phyloP scores from a whole-genome alignment of 2,329 filamentous ascomycete species.

The Nothophaeocryptopus gaeumannii region DNA sequence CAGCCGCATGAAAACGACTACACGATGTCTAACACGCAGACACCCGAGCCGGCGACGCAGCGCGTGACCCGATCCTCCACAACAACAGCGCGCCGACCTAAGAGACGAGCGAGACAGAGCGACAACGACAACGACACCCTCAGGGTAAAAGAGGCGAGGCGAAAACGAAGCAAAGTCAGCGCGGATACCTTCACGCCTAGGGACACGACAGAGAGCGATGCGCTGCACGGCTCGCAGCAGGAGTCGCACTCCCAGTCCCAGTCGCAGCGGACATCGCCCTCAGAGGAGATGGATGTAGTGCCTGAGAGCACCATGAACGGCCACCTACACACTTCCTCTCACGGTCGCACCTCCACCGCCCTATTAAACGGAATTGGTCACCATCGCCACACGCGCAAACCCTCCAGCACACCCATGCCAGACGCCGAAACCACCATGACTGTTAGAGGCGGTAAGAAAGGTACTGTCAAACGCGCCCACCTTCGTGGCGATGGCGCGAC shows the following conservation, averaged over 20 bases:
- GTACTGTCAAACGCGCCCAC: conserved; percentile 25
- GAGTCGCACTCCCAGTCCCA: not conserved
- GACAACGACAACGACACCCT: conserved; percentile 45
- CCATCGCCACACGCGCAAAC: conserved; percentile 11
- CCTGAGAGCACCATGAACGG: conserved; percentile 25
- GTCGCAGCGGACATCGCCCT: not conserved
- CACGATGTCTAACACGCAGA: conserved; percentile 8
- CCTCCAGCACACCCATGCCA: conserved; percentile 11
- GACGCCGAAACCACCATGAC: conserved; percentile 19
- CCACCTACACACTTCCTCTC: conserved; percentile 1
- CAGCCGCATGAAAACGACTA: conserved; percentile 4
- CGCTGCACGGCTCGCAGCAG: not conserved
- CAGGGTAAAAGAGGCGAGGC: conserved; percentile 39
- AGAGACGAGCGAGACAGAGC: conserved; percentile 44
- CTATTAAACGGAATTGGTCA: conserved; percentile 14
- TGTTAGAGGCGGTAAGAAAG: conserved; percentile 29
- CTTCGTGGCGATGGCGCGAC: conserved; percentile 33
- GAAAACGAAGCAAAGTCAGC: conserved; percentile 49
- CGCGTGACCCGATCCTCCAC: conserved; percentile 27
- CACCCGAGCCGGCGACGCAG: conserved; percentile 24
- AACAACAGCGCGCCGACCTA: conserved; percentile 42
- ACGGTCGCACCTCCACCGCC: conserved; percentile 1
- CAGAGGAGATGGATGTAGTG: conserved; percentile 14
- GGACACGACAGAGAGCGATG: conserved; percentile 17
- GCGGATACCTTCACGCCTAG: conserved; percentile 40